These are phyloP conservation scores for Rosellinia necatrix DNA, from an alignment of 2,329 filamentous ascomycete genomes.

Conservation along the genomic window DNA sequence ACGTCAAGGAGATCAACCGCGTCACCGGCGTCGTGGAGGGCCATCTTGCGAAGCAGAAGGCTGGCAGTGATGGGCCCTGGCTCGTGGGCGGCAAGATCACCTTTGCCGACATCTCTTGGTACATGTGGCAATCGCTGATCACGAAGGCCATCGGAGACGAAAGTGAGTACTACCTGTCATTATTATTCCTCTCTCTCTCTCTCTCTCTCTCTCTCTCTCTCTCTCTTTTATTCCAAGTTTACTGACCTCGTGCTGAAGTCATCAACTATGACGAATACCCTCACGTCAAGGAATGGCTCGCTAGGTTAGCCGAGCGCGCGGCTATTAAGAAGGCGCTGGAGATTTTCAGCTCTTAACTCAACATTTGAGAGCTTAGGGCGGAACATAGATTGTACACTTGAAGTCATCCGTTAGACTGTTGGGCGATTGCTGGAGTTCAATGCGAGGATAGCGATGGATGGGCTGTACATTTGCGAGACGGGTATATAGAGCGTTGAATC, in stretches of 20 bases:
- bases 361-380: too few species aligned
- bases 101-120: constrained; percentile 31
- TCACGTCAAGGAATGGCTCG: constrained; percentile 23
- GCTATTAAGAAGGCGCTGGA: constrained; percentile 10
- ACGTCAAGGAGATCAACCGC: constrained; percentile 49
- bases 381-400: too few species aligned
- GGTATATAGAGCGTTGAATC: too few species aligned
- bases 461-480: too few species aligned
- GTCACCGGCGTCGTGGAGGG: constrained; percentile 50
- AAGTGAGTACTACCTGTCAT: constrained; percentile 5
- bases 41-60: constrained; percentile 36
- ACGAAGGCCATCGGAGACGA: neutral
- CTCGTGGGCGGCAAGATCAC: constrained; percentile 30
- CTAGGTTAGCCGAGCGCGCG: neutral
- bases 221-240: too few species aligned
- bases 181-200: neutral
- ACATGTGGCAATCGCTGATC: constrained; percentile 20
- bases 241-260: neutral
- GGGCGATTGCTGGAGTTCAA: too few species aligned
- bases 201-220: too few species aligned
- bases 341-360: neutral
- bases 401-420: too few species aligned
- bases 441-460: too few species aligned
- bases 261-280: constrained; percentile 19
- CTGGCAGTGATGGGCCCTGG: constrained; percentile 15